Evolutionary conservation across 352 stramenopile genomes (phyloP).

Genomic region (Vaucheria bursata): DNA sequence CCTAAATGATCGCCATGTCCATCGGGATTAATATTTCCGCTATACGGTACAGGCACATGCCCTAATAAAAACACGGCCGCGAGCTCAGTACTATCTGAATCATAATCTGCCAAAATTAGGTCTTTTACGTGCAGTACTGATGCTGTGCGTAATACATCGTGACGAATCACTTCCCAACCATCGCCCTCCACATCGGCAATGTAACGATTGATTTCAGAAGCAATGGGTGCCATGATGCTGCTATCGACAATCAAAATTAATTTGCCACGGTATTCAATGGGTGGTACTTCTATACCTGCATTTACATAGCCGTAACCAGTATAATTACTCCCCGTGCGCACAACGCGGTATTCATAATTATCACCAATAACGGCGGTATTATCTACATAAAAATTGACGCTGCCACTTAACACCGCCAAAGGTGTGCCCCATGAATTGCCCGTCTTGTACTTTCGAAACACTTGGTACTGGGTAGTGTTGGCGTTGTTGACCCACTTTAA

Average conservation of each 20-base stretch:
- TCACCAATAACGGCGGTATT: background rate
- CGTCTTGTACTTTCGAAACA: too few relatives aligned
- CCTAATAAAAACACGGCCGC: background rate
- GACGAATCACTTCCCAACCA: background rate
- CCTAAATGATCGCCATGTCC: background rate
- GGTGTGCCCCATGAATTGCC: too few relatives aligned
- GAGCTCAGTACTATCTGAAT: background rate
- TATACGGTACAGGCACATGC: background rate
- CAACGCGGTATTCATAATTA: background rate
- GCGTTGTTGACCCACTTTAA: too few relatives aligned
- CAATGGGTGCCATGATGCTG: background rate
- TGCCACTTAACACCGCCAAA: background rate
- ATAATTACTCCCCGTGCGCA: background rate
- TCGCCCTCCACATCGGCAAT: background rate
- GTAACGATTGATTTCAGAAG: background rate
- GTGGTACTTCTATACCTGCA: background rate
- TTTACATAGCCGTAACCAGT: background rate
- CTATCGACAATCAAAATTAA: background rate
- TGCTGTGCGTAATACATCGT: background rate
- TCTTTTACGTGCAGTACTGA: background rate
- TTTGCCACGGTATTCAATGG: background rate
- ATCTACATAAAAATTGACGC: background rate
- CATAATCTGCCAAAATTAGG: background rate
- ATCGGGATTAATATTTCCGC: background rate
- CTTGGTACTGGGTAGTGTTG: too few relatives aligned